Evolutionary conservation across 257 asterid genomes (phyloP).

Genomic region (Przewalskia tangutica): DNA sequence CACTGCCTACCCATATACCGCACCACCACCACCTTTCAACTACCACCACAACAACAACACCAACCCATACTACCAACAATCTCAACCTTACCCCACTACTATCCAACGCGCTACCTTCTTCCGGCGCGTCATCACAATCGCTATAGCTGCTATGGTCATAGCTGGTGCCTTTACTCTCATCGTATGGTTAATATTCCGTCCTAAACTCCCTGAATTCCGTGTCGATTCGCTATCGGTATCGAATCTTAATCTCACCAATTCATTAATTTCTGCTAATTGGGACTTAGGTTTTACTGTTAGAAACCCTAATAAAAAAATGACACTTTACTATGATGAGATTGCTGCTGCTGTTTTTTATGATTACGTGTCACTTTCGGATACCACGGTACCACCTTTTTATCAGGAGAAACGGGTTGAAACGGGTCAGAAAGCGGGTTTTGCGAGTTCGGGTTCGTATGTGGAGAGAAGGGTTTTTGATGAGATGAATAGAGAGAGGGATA

Average conservation of each 20-base stretch:
- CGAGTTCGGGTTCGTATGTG: slow-evolving; percentile 46
- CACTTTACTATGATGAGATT: slow-evolving; percentile 41
- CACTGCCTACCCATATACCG: slow-evolving; percentile 50
- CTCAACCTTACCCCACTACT: slow-evolving; percentile 24
- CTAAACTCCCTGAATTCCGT: slow-evolving; percentile 66
- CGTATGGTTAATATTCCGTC: slow-evolving; percentile 80
- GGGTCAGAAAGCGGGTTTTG: slow-evolving; percentile 40
- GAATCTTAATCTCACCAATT: slow-evolving; percentile 35
- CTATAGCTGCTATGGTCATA: slow-evolving; percentile 44
- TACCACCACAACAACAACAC: slow-evolving; percentile 13
- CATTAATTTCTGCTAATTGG: slow-evolving; percentile 40
- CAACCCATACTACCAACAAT: slow-evolving; percentile 32
- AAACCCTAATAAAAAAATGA: slow-evolving; percentile 75
- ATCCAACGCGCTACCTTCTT: slow-evolving; percentile 52
- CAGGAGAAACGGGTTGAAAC: slow-evolving; percentile 60
- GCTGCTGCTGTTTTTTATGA: slow-evolving; percentile 31
- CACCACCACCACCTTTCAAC: slow-evolving; percentile 31
- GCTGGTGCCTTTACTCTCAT: slow-evolving; percentile 52
- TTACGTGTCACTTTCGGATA: slow-evolving; percentile 27
- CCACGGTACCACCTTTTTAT: slow-evolving; percentile 49
- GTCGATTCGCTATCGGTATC: slow-evolving; percentile 55
- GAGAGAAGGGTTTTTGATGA: slow-evolving; percentile 27
- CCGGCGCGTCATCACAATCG: slow-evolving; percentile 58
- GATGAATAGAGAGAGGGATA: slow-evolving; percentile 36
- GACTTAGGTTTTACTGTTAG: slow-evolving; percentile 47